Base-by-base conservation (phyloP, 495 filamentous ascomycete genomes). In the Lasiosphaeria hispida region DNA sequence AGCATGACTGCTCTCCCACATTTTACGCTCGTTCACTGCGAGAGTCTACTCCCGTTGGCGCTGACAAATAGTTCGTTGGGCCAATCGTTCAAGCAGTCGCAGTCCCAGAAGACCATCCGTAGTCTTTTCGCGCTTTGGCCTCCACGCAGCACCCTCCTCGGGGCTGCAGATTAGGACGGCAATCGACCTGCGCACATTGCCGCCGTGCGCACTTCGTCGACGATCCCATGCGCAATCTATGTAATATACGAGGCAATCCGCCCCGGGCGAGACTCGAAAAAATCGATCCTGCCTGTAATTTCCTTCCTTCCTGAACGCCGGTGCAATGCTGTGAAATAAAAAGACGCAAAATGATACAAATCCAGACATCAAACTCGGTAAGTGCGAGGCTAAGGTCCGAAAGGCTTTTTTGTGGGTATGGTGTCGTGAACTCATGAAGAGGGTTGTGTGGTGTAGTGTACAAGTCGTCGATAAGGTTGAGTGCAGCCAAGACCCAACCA, bases 131-230 rank as follows among this genome's bases (percentile, higher is more conserved):
- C 19, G 8, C n/a, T 30, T 35, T 8, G 11, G 10, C 23, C 14
- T 34, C 34, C 54, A 1, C 35, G 54, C 37, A 44, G 33, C 42
- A 11, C 30, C 19, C n/a, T 13, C 15, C 42, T 15, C 10, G 14
- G 33, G 23, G 34, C 55, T 49, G 54, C 43, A 18, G 34, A 78
- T 77, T 78, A 78, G 55, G 74, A 76, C 76, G 77, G 74, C 75
- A 75, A 69, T 69, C 58, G 83, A 85, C 83, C 83, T 82, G 85
- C 83, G 83, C 61, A 64, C 58, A 65, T 42, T 69, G 60, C 63
- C 66, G 54, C 48, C 53, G 58, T 59, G 60, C 60, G 55, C 38
- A 53, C 17, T 55, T 15, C 19, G 41, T 48, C 33, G 33, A 55
- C 14, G 55, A 34, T 17, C 37, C 30, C 48, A 17, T 58, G 60